Evolutionary conservation across 345 rosid species (phyloP), one percentile per base, ranked within the genome.

Genomic region (Citrus glauca): DNA sequence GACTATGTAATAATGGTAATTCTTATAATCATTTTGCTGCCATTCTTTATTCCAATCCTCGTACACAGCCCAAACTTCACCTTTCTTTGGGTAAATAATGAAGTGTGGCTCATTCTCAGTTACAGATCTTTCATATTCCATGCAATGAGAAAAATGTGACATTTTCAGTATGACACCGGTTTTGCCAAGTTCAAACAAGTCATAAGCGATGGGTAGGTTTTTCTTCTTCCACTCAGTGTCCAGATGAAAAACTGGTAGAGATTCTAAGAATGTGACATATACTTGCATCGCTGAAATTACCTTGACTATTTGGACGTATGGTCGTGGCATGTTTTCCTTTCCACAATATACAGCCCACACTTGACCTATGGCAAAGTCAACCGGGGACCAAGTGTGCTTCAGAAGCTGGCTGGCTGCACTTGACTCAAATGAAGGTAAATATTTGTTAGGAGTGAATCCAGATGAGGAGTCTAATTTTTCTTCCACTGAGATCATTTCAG

Each of bases 51-150:
- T 65, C 71, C 78, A 75, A 66, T 30, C 33, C 62, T 65, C 24
- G 24, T 64, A 75, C 56, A 48, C 17, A 1, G 48, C 78, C 78
- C 78, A 75, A 64, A 75, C 62, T 60, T 75, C 71, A 1, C 61
- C 78, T 75, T 64, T 64, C 2, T 42, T 65, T 19, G 78, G 78
- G 62, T 75, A 64, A 45, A 75, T 48, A 13, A 30, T 30, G 48
- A 40, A 64, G 40, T 4, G 38, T 5, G 69, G 33, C 61, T 75
- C 22, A 14, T n/a, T 6, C 50, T 45, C 50, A 45, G 17, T 45
- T 62, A 16, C 8, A 42, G 20, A 61, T 28, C 10, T 25, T 53
- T 64, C 71, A 24, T 24, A 14, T 66, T 37, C 20, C 48, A 75
- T 1, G 30, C 27, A 9, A 75, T 48, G 50, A n/a, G 78, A 75